These are phyloP conservation scores for Vitellaria paradoxa DNA, from an alignment of 179 eudicot genomes.

Conservation along the genomic window DNA sequence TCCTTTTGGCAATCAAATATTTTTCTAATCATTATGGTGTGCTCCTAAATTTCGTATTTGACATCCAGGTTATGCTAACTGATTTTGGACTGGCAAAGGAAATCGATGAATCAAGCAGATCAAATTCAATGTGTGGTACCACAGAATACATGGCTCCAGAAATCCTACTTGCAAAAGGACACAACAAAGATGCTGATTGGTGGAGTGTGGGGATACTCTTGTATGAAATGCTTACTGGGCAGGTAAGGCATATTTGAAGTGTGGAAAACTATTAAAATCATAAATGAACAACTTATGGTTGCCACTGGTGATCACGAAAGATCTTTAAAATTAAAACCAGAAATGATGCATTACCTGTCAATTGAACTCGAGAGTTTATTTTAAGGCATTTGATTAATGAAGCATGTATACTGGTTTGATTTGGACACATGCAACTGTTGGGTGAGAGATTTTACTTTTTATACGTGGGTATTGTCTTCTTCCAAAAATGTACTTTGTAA, in stretches of 20 bases:
- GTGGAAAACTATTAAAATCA: neutral
- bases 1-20: neutral
- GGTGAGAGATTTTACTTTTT: neutral
- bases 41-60: slow-evolving; percentile 10
- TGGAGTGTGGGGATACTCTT: slow-evolving; percentile 92
- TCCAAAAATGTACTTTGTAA: too few relatives aligned
- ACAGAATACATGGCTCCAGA: slow-evolving; percentile 99
- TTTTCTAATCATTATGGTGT: neutral
- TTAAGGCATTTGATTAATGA: slow-evolving; percentile 7
- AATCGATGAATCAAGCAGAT: slow-evolving; percentile 77
- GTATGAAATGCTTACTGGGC: slow-evolving; percentile 87
- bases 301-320: neutral
- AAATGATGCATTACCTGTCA: neutral
- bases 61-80: slow-evolving; percentile 71
- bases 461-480: neutral
- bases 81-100: slow-evolving; percentile 98
- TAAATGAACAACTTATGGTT: neutral
- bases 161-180: slow-evolving; percentile 83
- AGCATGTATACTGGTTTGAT: neutral
- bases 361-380: neutral
- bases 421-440: neutral
- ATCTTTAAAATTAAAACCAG: neutral
- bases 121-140: slow-evolving; percentile 95
- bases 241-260: slow-evolving; percentile 43
- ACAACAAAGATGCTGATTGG: slow-evolving; percentile 96